These are phyloP conservation scores for Geranium rotundifolium DNA, from an alignment of 345 rosid species.

Conservation along the genomic window DNA sequence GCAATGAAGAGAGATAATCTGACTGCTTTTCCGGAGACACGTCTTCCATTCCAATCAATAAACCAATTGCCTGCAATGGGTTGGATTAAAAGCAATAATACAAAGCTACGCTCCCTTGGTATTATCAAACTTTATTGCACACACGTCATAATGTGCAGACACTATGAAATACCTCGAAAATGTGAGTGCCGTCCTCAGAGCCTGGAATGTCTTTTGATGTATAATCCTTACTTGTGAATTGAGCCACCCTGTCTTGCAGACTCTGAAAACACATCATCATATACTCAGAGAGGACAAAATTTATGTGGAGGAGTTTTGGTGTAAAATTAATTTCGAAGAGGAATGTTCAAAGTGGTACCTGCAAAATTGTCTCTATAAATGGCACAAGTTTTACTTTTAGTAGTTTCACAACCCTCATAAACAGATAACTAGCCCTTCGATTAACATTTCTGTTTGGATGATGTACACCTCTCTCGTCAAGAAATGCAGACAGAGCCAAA, in stretches of 20 bases:
- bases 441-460: constrained; percentile 71
- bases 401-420: constrained; percentile 77
- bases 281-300: constrained; percentile 5
- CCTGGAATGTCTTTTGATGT: constrained; percentile 38
- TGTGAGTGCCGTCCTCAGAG: constrained; percentile 78
- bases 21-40: constrained; percentile 75
- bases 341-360: constrained; percentile 36
- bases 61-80: constrained; percentile 66
- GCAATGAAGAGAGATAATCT: constrained; percentile 73
- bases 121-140: neutral
- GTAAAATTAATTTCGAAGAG: neutral
- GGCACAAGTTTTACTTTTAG: constrained; percentile 85
- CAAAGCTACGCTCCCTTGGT: neutral
- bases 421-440: constrained; percentile 80
- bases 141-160: neutral
- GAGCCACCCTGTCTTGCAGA: constrained; percentile 69
- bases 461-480: constrained; percentile 90
- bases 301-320: neutral
- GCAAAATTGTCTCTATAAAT: constrained; percentile 70
- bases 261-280: constrained; percentile 30
- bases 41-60: constrained; percentile 85
- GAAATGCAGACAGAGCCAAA: constrained; percentile 66
- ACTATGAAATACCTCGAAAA: constrained; percentile 56
- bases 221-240: constrained; percentile 44
- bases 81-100: constrained; percentile 1